Conservation (phyloP, 768 basidiomycete species). For the Cytidiella melzeri region DNA sequence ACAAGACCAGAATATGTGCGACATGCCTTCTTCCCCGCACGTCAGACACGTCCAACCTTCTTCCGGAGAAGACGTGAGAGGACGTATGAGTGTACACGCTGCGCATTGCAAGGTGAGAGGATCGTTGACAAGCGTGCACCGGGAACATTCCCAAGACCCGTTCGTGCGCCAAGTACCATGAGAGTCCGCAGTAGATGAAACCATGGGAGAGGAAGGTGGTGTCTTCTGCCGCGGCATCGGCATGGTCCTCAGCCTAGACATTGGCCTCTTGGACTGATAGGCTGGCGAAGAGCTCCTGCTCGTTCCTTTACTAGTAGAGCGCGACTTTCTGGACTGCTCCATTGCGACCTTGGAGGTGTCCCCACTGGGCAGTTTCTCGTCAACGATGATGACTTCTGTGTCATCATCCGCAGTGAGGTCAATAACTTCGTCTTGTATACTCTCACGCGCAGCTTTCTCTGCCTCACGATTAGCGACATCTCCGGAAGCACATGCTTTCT, state of each 20-base stretch:
- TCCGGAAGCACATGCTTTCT: slow-evolving; percentile 68
- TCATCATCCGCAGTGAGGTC: slow-evolving; percentile 47
- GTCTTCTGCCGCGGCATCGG: slow-evolving; percentile 1
- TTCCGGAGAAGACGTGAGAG: slow-evolving; percentile 14
- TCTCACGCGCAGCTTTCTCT: slow-evolving; percentile 62
- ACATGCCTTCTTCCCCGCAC: slow-evolving; percentile 59
- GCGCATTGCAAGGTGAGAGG: slow-evolving; percentile 46
- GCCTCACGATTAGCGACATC: slow-evolving; percentile 51
- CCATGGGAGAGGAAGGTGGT: slow-evolving; percentile 11
- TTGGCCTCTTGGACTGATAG: neutral
- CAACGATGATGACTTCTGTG: slow-evolving; percentile 32
- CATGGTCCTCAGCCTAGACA: neutral
- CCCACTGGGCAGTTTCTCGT: slow-evolving; percentile 18
- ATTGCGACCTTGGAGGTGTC: slow-evolving; percentile 5
- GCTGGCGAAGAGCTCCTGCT: neutral
- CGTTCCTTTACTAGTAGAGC: neutral
- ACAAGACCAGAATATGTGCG: slow-evolving; percentile 71
- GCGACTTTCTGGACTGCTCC: neutral
- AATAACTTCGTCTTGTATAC: slow-evolving; percentile 52
- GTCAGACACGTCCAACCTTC: slow-evolving; percentile 57
- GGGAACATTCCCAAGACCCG: slow-evolving; percentile 29
- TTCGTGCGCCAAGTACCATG: slow-evolving; percentile 3
- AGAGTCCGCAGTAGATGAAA: slow-evolving; percentile 1
- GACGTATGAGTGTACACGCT: slow-evolving; percentile 45
- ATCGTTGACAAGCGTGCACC: slow-evolving; percentile 66